Conservation (phyloP, 768 basidiomycete species). For the Macrolepiota dolichaula region DNA sequence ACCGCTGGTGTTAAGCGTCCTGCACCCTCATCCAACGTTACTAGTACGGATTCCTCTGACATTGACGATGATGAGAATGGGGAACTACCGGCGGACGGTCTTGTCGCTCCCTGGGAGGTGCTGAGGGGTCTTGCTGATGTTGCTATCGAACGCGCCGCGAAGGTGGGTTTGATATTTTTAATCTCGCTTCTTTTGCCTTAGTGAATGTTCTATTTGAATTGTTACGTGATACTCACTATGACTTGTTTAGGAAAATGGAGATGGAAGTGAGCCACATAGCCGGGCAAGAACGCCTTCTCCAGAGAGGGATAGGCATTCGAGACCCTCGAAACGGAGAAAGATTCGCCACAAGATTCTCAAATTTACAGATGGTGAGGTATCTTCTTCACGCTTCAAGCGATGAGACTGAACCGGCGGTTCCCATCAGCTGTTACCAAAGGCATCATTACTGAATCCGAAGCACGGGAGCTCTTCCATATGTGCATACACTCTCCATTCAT, state of each 20-base stretch:
- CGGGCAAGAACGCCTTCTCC: slow-evolving; percentile 72
- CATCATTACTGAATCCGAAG: slow-evolving; percentile 78
- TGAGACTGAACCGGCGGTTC: slow-evolving; percentile 12
- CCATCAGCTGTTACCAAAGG: slow-evolving; percentile 77
- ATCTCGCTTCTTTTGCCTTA: slow-evolving; percentile 2
- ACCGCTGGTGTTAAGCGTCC: slow-evolving; percentile 52
- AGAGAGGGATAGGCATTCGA: slow-evolving; percentile 49
- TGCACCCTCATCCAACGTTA: slow-evolving; percentile 62
- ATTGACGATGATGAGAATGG: slow-evolving; percentile 80
- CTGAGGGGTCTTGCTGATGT: slow-evolving; percentile 78
- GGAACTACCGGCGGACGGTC: slow-evolving; percentile 75
- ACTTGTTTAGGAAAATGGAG: slow-evolving; percentile 63
- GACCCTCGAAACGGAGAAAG: slow-evolving; percentile 72
- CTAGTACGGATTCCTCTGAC: slow-evolving; percentile 81
- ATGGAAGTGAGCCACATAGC: slow-evolving; percentile 72
- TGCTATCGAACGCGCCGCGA: slow-evolving; percentile 73
- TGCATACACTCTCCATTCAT: slow-evolving; percentile 30
- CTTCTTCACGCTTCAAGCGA: slow-evolving; percentile 3
- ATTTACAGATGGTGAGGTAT: slow-evolving; percentile 70
- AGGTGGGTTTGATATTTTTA: slow-evolving; percentile 40
- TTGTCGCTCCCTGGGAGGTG: slow-evolving; percentile 87
- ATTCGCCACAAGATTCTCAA: slow-evolving; percentile 59
- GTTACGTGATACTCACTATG: slow-evolving; percentile 9
- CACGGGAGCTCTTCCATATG: slow-evolving; percentile 84
- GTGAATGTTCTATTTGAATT: slow-evolving; percentile 11